phyloP scores from a whole-genome alignment of 306 rosid species.

The Malus asiatica region DNA sequence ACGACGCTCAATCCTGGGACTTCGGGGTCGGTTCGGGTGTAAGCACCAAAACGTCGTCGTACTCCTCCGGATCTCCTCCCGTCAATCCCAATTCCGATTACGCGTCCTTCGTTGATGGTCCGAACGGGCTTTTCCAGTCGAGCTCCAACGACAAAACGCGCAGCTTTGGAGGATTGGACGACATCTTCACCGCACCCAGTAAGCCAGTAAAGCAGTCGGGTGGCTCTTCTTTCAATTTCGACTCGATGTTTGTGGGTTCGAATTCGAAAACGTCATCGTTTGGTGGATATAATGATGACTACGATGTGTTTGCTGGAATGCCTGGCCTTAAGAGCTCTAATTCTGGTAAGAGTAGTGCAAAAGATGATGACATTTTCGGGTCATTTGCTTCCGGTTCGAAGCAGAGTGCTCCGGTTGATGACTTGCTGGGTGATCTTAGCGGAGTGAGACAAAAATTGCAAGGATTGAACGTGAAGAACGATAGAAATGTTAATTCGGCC shows the following conservation, averaged over 20 bases:
- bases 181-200: conserved; percentile 34
- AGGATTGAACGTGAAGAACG: conserved; percentile 17
- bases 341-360: conserved; percentile 21
- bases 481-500: neutral
- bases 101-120: conserved; percentile 23
- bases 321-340: conserved; percentile 32
- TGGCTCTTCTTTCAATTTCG: conserved; percentile 38
- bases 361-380: conserved; percentile 24
- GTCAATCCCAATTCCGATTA: conserved; percentile 23
- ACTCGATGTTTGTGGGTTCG: conserved; percentile 47
- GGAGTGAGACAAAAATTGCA: conserved; percentile 11
- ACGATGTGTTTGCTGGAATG: conserved; percentile 65
- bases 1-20: conserved; percentile 1
- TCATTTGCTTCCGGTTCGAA: conserved; percentile 30
- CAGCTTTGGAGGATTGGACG: conserved; percentile 30
- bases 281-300: conserved; percentile 20
- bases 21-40: conserved; percentile 26
- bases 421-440: conserved; percentile 43
- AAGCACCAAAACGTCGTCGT: conserved; percentile 29
- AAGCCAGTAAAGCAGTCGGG: conserved; percentile 20
- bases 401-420: conserved; percentile 39
- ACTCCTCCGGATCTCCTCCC: conserved; percentile 30
- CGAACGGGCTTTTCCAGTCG: conserved; percentile 2
- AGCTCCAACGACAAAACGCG: conserved; percentile 14
- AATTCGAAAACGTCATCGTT: conserved; percentile 22